These are phyloP conservation scores for Colletotrichum sp. DNA, from an alignment of 2,329 filamentous ascomycete species.

Conservation along the genomic window DNA sequence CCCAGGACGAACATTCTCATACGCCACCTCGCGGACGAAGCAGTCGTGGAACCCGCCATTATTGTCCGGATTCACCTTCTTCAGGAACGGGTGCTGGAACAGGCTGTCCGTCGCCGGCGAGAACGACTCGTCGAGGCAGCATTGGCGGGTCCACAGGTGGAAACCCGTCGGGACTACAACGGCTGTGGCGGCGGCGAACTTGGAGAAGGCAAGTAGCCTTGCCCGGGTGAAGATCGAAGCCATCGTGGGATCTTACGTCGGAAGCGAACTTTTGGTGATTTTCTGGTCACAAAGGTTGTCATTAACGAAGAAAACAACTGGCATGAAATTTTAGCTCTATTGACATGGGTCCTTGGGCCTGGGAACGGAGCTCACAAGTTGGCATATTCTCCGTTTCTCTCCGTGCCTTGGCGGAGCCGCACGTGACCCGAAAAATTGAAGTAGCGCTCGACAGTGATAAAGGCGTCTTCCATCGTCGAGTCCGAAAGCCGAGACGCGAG, in stretches of 20 bases:
- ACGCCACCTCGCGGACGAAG: not conserved
- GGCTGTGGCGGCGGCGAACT: not conserved
- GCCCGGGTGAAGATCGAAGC: not conserved
- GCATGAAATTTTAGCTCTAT: not conserved
- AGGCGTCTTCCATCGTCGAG: not conserved
- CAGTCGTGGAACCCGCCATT: slow-evolving; percentile 11
- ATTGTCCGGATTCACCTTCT: not conserved
- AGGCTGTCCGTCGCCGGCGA: not conserved
- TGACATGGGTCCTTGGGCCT: not conserved
- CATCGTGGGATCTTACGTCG: not conserved
- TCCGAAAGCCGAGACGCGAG: not conserved
- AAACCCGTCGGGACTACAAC: slow-evolving; percentile 5
- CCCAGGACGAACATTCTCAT: not conserved
- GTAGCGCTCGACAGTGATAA: not conserved
- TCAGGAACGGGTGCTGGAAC: slow-evolving; percentile 3
- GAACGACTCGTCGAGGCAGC: slow-evolving; percentile 12
- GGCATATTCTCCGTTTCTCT: not conserved
- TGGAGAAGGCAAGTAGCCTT: not conserved
- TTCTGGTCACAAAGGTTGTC: not conserved
- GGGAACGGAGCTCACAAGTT: not conserved
- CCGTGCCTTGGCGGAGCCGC: not conserved
- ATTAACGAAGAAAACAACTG: not conserved
- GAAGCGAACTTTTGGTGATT: no score
- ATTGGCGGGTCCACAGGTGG: slow-evolving; percentile 12
- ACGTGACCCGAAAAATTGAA: not conserved